Percentiles rank a stretch among this genome's conserved stretches.
Evolutionary conservation across 2,329 filamentous ascomycete genomes (phyloP).

Genomic region (Penicillium sp.): DNA sequence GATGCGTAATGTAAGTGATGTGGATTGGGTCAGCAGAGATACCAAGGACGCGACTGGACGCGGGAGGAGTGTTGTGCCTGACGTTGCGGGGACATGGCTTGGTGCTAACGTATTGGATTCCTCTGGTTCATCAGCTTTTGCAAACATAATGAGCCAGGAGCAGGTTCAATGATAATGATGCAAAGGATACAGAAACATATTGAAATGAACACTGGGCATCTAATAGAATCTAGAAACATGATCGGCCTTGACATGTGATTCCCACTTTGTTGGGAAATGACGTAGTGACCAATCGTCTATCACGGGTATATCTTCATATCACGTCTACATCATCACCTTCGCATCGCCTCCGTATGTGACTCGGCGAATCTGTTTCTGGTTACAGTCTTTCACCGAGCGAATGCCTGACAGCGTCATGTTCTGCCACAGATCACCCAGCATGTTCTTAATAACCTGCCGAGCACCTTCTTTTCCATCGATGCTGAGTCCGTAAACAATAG

Average conservation of each 20-base stretch:
- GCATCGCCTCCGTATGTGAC: neutral
- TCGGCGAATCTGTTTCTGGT: neutral
- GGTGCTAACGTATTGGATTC: neutral
- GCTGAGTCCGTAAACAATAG: conserved; percentile 59
- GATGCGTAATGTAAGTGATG: conserved; percentile 45
- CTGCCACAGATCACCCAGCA: conserved; percentile 56
- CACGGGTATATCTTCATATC: neutral
- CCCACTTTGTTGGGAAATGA: conserved; percentile 14
- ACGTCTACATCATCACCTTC: conserved; percentile 33
- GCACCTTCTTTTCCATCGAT: conserved; percentile 58
- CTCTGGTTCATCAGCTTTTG: neutral
- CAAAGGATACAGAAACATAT: neutral
- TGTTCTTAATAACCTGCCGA: conserved; percentile 50
- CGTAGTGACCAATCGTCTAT: neutral
- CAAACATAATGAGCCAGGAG: conserved; percentile 17
- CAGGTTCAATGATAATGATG: neutral
- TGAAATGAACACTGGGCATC: neutral
- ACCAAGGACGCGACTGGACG: conserved; percentile 45
- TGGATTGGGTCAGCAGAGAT: conserved; percentile 46
- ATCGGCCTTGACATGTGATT: conserved; percentile 15
- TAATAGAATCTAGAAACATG: neutral
- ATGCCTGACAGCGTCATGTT: conserved; percentile 46
- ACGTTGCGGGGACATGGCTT: conserved; percentile 28
- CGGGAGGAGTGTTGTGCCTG: conserved; percentile 43
- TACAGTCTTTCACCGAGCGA: neutral